Evolutionary conservation across 345 rosid genomes (phyloP).

Genomic region (Aquilaria yunnanensis): DNA sequence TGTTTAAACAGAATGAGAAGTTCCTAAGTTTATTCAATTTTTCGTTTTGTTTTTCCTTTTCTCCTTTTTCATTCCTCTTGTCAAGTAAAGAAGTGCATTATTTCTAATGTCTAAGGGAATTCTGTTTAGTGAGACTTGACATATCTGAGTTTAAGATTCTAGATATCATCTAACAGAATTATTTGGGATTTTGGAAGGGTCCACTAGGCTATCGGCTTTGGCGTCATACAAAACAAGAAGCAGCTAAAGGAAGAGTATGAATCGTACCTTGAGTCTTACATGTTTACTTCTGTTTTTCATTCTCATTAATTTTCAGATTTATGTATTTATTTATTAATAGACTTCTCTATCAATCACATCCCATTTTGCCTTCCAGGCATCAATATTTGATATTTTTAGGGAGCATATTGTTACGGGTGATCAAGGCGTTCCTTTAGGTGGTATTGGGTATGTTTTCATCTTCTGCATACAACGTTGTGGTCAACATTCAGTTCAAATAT

Average conservation of each 20-base stretch:
- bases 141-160: too few species aligned
- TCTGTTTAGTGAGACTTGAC: too few species aligned
- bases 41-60: slow-evolving; percentile 12
- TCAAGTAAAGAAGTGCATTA: slow-evolving; percentile 4
- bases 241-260: slow-evolving; percentile 59
- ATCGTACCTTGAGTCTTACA: not conserved
- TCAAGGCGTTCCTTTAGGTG: slow-evolving; percentile 72
- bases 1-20: slow-evolving; percentile 2
- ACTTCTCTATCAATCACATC: not conserved
- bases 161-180: not conserved
- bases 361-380: slow-evolving; percentile 26
- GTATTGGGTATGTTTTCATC: slow-evolving; percentile 54
- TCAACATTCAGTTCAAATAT: too few species aligned
- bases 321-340: not conserved
- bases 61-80: not conserved
- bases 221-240: slow-evolving; percentile 45
- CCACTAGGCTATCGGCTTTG: slow-evolving; percentile 54
- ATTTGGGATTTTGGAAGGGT: slow-evolving; percentile 31
- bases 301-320: not conserved
- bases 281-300: not conserved
- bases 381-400: slow-evolving; percentile 45
- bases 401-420: slow-evolving; percentile 45
- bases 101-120: not conserved
- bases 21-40: slow-evolving; percentile 1
- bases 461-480: too few species aligned